phyloP scores from a whole-genome alignment of 371 early-diverging fungal species.

The Mucor lusitanicus region DNA sequence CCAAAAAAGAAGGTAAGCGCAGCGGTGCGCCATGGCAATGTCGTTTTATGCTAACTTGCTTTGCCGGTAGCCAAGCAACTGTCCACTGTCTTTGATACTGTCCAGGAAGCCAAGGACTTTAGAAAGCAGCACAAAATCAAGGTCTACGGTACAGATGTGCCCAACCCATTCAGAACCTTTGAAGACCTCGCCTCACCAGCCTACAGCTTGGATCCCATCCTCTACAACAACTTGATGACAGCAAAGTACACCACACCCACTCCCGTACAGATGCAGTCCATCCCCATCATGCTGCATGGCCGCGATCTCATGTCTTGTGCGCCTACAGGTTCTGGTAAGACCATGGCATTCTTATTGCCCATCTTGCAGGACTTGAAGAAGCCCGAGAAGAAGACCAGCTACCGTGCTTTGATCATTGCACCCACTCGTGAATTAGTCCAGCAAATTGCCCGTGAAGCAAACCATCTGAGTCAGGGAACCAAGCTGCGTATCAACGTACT shows the following conservation, averaged over 20 bases:
- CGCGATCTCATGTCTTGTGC: constrained; percentile 95
- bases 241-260: constrained; percentile 87
- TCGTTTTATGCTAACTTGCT: neutral
- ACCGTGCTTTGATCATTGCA: constrained; percentile 93
- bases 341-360: constrained; percentile 94
- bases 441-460: constrained; percentile 87
- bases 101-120: constrained; percentile 42
- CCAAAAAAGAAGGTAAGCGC: neutral
- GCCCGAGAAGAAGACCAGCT: constrained; percentile 71
- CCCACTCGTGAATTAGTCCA: constrained; percentile 97
- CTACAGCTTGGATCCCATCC: constrained; percentile 68
- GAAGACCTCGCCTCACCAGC: constrained; percentile 69
- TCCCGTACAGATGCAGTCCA: constrained; percentile 94
- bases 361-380: constrained; percentile 82
- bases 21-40: neutral
- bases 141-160: constrained; percentile 86
- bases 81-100: constrained; percentile 25
- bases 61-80: neutral
- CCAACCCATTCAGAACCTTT: constrained; percentile 83
- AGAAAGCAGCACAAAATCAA: constrained; percentile 79
- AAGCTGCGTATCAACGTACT: constrained; percentile 79
- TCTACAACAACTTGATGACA: constrained; percentile 66
- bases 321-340: constrained; percentile 99
- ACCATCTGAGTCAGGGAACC: constrained; percentile 68
- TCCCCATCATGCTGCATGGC: constrained; percentile 79